Conservation (phyloP, 805 yeast genomes). For the Saccharomycopsis schoenii region DNA sequence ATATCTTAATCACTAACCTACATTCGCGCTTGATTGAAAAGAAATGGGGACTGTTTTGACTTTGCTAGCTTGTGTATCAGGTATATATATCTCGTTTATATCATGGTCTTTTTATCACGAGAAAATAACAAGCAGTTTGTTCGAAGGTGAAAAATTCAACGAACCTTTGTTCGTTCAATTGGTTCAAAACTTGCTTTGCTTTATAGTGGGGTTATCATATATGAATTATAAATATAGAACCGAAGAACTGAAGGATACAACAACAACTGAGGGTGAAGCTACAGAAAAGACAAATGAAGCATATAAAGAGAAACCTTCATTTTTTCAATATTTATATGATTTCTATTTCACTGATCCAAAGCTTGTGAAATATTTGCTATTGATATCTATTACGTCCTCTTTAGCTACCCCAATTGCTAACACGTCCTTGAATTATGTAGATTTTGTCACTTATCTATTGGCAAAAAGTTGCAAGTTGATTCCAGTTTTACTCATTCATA, state of each 20-base stretch:
- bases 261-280: neutral
- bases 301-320: neutral
- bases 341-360: conserved; percentile 22
- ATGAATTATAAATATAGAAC: conserved; percentile 27
- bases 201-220: conserved; percentile 55
- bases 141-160: conserved; percentile 55
- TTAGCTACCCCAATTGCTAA: conserved; percentile 78
- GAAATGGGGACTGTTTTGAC: conserved; percentile 1
- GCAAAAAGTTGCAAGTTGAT: conserved; percentile 91
- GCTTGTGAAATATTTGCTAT: conserved; percentile 30
- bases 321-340: conserved; percentile 21
- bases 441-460: conserved; percentile 70
- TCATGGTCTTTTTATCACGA: conserved; percentile 93
- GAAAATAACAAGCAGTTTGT: conserved; percentile 54
- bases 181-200: conserved; percentile 67
- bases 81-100: conserved; percentile 79
- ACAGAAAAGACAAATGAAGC: neutral
- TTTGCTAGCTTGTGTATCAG: conserved; percentile 26
- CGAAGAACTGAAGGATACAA: conserved; percentile 12
- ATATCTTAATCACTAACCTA: no score
- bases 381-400: conserved; percentile 67
- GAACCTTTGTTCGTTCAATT: conserved; percentile 73
- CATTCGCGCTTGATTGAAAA: neutral
- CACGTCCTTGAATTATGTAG: conserved; percentile 70
- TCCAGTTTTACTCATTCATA: conserved; percentile 87